A percentile compares a stretch with the other conserved stretches of the same genome.
These are phyloP conservation scores for Alternaria panax DNA, from an alignment of 2,329 filamentous ascomycete genomes.

Conservation along the genomic window DNA sequence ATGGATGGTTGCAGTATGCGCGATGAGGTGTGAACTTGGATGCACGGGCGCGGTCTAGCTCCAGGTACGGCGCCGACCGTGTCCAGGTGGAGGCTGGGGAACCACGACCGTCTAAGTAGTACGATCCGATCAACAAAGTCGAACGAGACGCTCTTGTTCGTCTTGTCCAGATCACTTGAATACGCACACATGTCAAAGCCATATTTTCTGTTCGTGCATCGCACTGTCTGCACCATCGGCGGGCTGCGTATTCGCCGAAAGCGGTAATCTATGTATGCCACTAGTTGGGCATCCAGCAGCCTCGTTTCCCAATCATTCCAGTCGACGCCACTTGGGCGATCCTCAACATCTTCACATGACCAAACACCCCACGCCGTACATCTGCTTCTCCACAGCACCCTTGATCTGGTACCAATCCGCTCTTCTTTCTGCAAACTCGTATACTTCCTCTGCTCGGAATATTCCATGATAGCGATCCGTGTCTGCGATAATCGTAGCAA, in stretches of 20 bases:
- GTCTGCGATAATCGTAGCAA: slow-evolving; percentile 94
- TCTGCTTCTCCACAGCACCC: slow-evolving; percentile 88
- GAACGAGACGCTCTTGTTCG: background rate
- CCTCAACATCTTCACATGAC: slow-evolving; percentile 69
- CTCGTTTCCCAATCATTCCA: slow-evolving; percentile 7
- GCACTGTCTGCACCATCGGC: slow-evolving; percentile 18
- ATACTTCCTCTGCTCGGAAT: slow-evolving; percentile 94
- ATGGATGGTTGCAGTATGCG: slow-evolving; percentile 14
- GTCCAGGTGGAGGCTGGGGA: slow-evolving; percentile 42
- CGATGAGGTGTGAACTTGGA: slow-evolving; percentile 25
- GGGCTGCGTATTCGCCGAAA: slow-evolving; percentile 20
- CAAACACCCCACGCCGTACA: slow-evolving; percentile 92
- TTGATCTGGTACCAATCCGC: slow-evolving; percentile 96
- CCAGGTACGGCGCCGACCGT: slow-evolving; percentile 27
- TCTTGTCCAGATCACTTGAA: background rate
- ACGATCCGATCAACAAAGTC: background rate
- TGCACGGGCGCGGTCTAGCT: slow-evolving; percentile 23
- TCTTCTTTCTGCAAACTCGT: slow-evolving; percentile 91
- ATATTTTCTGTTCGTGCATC: background rate
- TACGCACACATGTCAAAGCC: background rate
- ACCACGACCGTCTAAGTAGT: slow-evolving; percentile 9
- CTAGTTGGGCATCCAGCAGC: slow-evolving; percentile 7
- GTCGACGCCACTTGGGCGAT: slow-evolving; percentile 7
- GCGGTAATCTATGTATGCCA: slow-evolving; percentile 22
- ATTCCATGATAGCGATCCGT: slow-evolving; percentile 88